These are phyloP conservation scores for Datura wrightii DNA, from an alignment of 257 asterid species.

Conservation along the genomic window DNA sequence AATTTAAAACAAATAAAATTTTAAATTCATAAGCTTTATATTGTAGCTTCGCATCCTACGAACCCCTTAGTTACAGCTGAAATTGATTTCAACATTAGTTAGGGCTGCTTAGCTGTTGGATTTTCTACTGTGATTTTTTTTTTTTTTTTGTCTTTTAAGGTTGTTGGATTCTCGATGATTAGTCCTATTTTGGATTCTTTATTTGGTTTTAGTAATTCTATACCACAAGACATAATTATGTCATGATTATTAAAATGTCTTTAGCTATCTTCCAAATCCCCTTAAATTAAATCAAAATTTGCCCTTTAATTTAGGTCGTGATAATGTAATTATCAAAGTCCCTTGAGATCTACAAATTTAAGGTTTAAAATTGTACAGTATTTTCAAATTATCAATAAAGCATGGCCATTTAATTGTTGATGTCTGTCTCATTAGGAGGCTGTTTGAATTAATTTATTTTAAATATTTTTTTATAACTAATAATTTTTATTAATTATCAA, in stretches of 20 bases:
- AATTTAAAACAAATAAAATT: neutral
- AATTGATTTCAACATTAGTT: neutral
- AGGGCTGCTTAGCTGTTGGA: neutral
- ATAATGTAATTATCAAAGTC: slow-evolving; percentile 9
- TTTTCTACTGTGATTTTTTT: neutral
- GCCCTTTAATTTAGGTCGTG: neutral
- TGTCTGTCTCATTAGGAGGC: too few relatives aligned
- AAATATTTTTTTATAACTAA: too few relatives aligned
- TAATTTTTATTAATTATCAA: too few relatives aligned
- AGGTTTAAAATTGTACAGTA: slow-evolving; percentile 2
- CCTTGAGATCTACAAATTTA: slow-evolving; percentile 25
- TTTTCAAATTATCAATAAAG: neutral
- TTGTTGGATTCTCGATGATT: neutral
- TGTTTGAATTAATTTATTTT: too few relatives aligned
- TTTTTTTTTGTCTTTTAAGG: neutral
- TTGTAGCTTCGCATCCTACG: accelerated
- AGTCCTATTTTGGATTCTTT: slow-evolving; percentile 22
- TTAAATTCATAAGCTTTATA: neutral
- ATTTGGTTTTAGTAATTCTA: neutral
- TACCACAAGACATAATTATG: neutral
- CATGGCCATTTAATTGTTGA: neutral
- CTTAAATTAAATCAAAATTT: neutral
- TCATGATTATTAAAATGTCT: slow-evolving; percentile 17
- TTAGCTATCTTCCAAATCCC: neutral
- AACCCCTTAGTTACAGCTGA: neutral